A percentile compares a stretch with the other conserved stretches of the same genome.
Evolutionary conservation across 1,284 basidiomycete species (phyloP).

Genomic region (Ceratobasidium sp.): DNA sequence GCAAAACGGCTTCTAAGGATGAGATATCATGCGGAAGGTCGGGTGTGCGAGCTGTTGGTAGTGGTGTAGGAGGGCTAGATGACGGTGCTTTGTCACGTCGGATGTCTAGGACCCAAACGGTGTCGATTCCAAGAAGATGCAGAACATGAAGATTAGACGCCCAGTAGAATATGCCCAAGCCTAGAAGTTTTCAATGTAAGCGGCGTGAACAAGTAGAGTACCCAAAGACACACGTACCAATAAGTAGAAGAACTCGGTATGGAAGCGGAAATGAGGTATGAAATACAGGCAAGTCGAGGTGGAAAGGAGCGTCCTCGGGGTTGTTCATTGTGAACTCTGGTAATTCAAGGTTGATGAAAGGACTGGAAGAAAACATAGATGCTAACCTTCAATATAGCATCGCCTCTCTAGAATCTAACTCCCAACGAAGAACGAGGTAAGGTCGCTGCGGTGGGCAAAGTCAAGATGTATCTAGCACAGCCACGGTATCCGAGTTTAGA

Average conservation of each 20-base stretch:
- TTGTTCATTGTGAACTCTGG: constrained; percentile 35
- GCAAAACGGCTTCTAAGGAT: constrained; percentile 53
- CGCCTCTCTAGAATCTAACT: constrained; percentile 4
- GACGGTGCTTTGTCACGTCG: constrained; percentile 50
- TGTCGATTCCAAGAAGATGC: constrained; percentile 77
- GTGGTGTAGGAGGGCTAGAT: constrained; percentile 40
- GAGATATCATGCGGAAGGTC: constrained; percentile 37
- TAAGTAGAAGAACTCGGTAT: constrained; percentile 79
- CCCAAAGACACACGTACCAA: constrained; percentile 47
- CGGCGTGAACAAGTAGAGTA: not conserved
- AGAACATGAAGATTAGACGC: constrained; percentile 89
- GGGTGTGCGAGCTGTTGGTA: constrained; percentile 33
- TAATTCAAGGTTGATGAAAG: not conserved
- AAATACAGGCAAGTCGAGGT: constrained; percentile 39
- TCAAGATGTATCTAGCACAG: constrained; percentile 35
- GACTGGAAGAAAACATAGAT: not conserved
- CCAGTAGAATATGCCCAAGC: constrained; percentile 80
- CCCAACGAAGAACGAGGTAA: not conserved
- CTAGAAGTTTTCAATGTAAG: constrained; percentile 48
- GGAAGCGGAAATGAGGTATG: constrained; percentile 69
- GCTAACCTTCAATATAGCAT: constrained; percentile 26
- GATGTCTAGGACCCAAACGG: constrained; percentile 72
- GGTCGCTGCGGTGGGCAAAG: constrained; percentile 20
- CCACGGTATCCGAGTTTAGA: not conserved
- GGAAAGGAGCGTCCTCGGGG: constrained; percentile 41